Conservation (phyloP, 2,329 filamentous ascomycete species). For the Stemphylium beticola region DNA sequence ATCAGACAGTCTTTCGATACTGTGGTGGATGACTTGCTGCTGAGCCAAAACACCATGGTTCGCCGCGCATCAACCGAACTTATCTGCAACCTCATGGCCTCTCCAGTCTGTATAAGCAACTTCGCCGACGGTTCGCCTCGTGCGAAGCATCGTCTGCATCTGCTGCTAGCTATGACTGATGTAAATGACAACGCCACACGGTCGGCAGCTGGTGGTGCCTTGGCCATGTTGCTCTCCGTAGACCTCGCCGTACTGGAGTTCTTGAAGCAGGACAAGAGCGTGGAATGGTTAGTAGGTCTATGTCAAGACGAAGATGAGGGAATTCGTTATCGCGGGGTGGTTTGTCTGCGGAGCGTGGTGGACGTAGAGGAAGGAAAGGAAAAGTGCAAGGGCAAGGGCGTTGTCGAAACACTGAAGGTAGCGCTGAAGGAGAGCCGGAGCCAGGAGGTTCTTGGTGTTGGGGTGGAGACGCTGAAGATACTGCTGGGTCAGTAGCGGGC, state of each 20-base stretch:
- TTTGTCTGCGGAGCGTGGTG: constrained; percentile 76
- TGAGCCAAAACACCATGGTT: constrained; percentile 76
- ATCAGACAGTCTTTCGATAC: constrained; percentile 75
- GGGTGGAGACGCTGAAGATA: constrained; percentile 74
- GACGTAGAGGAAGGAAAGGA: constrained; percentile 56
- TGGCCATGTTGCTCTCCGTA: constrained; percentile 83
- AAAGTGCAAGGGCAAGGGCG: constrained; percentile 61
- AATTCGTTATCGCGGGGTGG: constrained; percentile 73
- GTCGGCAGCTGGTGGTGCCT: constrained; percentile 82
- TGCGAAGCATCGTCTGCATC: constrained; percentile 76
- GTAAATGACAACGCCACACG: constrained; percentile 81
- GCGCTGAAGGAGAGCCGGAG: constrained; percentile 72
- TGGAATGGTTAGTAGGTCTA: constrained; percentile 79
- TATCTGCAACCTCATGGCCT: constrained; percentile 85
- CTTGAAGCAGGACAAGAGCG: constrained; percentile 69
- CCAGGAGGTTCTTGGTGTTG: constrained; percentile 72
- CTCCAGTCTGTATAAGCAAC: constrained; percentile 68
- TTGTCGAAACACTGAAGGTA: constrained; percentile 71
- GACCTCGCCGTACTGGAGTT: constrained; percentile 76
- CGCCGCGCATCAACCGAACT: constrained; percentile 86
- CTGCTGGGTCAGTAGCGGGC: constrained; percentile 52
- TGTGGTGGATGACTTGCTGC: constrained; percentile 77
- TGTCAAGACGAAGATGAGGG: constrained; percentile 74
- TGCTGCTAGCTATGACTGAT: constrained; percentile 86
- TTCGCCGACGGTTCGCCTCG: constrained; percentile 72